Conservation (phyloP, 2,329 filamentous ascomycete genomes). For the Xylariaceae sp. region DNA sequence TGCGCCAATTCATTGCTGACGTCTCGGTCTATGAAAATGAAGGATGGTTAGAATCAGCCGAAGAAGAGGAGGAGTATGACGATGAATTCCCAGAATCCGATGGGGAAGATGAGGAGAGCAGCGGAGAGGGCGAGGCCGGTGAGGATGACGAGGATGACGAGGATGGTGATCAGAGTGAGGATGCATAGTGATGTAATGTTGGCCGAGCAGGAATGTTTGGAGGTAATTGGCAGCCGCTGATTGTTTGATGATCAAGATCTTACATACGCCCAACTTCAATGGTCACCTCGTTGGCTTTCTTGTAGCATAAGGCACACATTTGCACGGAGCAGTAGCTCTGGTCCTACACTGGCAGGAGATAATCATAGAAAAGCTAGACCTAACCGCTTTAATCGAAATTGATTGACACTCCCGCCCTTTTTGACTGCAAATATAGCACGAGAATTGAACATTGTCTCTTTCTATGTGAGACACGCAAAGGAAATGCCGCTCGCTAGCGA, state of each 20-base stretch:
- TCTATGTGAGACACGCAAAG: no score
- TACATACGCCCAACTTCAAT: background rate
- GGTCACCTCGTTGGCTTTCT: background rate
- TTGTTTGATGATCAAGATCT: background rate
- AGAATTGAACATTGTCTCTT: no score
- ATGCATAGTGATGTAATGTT: conserved; percentile 5
- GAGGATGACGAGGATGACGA: no score
- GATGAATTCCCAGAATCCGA: conserved; percentile 16
- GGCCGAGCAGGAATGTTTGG: no score
- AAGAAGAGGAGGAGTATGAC: conserved; percentile 10
- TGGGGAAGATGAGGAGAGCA: conserved; percentile 7
- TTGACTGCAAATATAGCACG: no score
- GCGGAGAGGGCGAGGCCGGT: no score
- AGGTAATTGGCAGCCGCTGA: background rate
- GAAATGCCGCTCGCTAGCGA: no score
- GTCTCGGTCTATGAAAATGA: conserved; percentile 11
- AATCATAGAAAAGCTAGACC: no score
- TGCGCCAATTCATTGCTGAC: conserved; percentile 19
- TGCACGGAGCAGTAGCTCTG: background rate
- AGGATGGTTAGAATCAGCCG: conserved; percentile 4
- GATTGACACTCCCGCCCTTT: no score
- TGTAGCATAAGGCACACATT: background rate
- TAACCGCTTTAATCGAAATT: no score
- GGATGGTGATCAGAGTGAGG: background rate
- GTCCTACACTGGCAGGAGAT: background rate